Base-by-base conservation (phyloP, 2,329 filamentous ascomycete species). In the Chrysosporium queenslandicum region DNA sequence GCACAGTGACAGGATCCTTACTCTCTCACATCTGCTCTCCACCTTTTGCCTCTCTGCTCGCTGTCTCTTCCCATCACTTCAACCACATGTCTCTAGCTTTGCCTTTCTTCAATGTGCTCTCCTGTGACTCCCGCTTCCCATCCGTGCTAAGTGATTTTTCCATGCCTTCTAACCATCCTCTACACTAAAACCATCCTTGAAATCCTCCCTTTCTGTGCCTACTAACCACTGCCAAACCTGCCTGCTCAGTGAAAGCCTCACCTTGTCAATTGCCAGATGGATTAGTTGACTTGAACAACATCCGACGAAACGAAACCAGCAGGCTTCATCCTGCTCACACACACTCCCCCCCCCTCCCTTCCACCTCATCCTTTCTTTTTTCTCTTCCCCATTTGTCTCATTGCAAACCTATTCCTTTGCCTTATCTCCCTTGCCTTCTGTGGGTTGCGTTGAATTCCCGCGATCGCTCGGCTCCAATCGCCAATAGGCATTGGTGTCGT, bases 271-370 rank as follows among this genome's bases (percentile, higher is more conserved):
- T 41, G 47, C 47, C n/a, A 41, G 47, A 50, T 50, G 47, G 37
- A 50, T 23, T 50, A 34, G 27, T 23, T 41, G 36, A 25, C 47
- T 27, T 25, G 45, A 40, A 51, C 49, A 40, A 51, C 49, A 45
- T 51, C n/a, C 29, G 49, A 43, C 49, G 40, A 51, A 51, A 51
- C 49, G 21, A 50, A 42, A 42, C 47, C 47, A 42, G 34, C 47
- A 50, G 36, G 47, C 47, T 42, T 41, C 47, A 40, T 49, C 25
- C 46, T 30, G 36, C 46, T 14, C 34, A 21, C 46, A 6, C 27
- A 30, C 27, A 6, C 32, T 3, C 32, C 14, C 14, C 32, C 32
- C 34, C 18, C n/a, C 4, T 18, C 34, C 14, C 34, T 6, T 34
- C 37, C 25, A 16, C 37, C 36, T 49, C 37, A 5, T 7, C 14